Evolutionary conservation across 2,329 filamentous ascomycete species (phyloP).

Genomic region (Alternaria rosae): DNA sequence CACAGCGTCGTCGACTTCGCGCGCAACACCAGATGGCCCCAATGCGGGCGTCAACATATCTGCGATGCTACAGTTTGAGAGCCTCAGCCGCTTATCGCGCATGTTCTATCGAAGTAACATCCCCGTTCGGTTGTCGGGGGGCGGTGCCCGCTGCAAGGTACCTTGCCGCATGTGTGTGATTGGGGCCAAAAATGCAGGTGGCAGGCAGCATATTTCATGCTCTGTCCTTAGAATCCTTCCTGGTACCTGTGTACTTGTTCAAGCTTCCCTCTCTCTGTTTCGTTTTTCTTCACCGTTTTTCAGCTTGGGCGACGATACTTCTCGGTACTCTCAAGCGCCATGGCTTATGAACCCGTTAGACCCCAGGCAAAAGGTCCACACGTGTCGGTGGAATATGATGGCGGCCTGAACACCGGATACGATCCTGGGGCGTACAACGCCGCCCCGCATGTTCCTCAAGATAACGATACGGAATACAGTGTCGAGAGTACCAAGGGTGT

Average conservation of each 20-base stretch:
- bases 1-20: neutral
- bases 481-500: neutral
- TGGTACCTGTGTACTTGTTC: neutral
- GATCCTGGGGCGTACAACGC: conserved; percentile 9
- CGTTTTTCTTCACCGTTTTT: neutral
- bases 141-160: neutral
- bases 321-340: neutral
- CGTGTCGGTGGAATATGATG: neutral
- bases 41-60: neutral
- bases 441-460: neutral
- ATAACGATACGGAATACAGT: neutral
- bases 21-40: neutral
- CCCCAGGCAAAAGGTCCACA: neutral
- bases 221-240: neutral
- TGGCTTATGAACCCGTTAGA: conserved; percentile 9
- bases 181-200: neutral
- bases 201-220: neutral
- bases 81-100: neutral
- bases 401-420: conserved; percentile 18
- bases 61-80: neutral
- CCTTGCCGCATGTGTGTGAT: neutral
- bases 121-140: neutral
- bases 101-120: neutral
- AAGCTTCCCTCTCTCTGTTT: neutral
- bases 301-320: neutral